Conservation (phyloP, 345 rosid genomes). For the Linum trigynum region DNA sequence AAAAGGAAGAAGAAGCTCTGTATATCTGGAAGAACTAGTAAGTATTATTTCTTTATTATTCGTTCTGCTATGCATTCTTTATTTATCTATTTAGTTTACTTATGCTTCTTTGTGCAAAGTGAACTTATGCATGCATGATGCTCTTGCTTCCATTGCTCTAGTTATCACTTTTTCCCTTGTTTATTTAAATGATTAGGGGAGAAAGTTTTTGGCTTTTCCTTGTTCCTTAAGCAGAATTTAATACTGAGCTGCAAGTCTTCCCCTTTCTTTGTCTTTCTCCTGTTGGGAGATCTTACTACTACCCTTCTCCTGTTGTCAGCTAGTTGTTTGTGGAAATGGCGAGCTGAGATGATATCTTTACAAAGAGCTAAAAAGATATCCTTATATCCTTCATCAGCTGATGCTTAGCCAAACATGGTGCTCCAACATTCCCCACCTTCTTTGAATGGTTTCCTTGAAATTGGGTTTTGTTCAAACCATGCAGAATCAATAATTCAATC, state of each 20-base stretch:
- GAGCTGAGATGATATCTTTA: too few relatives aligned
- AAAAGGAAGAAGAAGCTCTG: neutral
- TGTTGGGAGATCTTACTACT: neutral
- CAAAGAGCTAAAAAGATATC: neutral
- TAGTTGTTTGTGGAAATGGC: neutral
- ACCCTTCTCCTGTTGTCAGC: neutral
- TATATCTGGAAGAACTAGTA: neutral
- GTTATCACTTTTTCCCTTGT: neutral
- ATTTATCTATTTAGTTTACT: neutral
- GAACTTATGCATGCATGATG: neutral
- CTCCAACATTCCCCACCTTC: neutral
- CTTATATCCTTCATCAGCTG: neutral
- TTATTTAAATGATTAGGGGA: neutral
- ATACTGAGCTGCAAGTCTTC: neutral
- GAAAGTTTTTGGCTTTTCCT: neutral
- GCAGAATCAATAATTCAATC: neutral
- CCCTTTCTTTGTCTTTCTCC: neutral
- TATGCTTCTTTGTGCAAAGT: neutral
- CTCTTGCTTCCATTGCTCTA: neutral
- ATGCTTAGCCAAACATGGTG: neutral
- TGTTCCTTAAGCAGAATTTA: neutral
- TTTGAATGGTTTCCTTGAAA: neutral
- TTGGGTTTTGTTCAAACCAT: neutral
- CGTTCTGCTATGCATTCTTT: neutral
- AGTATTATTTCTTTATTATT: too few relatives aligned